A percentile compares a stretch with the other conserved stretches of the same genome.
Evolutionary conservation across 73 alveolate species (phyloP).

Genomic region (Paramecium tetraurelia): DNA sequence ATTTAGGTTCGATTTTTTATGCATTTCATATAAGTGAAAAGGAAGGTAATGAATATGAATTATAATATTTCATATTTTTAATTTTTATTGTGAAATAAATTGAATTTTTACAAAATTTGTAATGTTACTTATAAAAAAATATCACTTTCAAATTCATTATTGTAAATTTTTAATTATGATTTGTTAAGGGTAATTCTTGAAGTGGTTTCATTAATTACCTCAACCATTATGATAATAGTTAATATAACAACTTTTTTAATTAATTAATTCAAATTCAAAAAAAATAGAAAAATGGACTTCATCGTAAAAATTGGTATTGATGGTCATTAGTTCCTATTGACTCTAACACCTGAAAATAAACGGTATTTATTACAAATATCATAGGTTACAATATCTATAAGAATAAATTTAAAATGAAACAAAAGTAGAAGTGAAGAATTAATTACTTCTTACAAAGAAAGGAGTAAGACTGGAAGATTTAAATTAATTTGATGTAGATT

Average conservation of each 20-base stretch:
- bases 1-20: no score
- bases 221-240: neutral
- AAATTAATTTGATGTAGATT: neutral
- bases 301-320: constrained; percentile 19
- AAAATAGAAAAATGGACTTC: constrained; percentile 35
- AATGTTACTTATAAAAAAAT: no score
- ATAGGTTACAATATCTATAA: neutral
- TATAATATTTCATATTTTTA: no score
- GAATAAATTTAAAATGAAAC: neutral
- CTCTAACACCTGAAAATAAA: neutral
- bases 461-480: constrained; percentile 16
- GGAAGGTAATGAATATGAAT: no score
- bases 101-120: no score
- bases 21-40: no score
- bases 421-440: constrained; percentile 13
- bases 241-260: neutral
- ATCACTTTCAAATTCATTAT: no score
- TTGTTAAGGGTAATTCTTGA: no score
- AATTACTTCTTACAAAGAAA: constrained; percentile 17
- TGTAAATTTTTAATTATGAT: no score
- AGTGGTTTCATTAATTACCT: neutral
- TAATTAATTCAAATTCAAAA: constrained; percentile 20
- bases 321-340: constrained; percentile 7
- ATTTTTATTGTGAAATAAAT: no score
- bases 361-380: neutral